Evolutionary conservation across 148 eudicot species (phyloP).

Genomic region (Chenopodium berlandieri): DNA sequence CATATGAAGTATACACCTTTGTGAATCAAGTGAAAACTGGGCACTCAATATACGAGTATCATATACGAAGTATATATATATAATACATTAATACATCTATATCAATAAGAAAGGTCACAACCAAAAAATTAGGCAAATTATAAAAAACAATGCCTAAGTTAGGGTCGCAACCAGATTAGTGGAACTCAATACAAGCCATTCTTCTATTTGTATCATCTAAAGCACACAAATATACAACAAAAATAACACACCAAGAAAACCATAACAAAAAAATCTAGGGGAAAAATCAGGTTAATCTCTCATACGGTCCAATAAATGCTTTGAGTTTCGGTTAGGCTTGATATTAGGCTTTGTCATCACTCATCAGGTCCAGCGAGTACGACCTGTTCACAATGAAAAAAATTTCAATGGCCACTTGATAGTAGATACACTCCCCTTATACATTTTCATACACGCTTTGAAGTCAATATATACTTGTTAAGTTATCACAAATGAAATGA

Average conservation of each 20-base stretch:
- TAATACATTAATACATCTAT: too few relatives aligned
- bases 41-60: slow-evolving; percentile 3
- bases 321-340: slow-evolving; percentile 35
- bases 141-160: slow-evolving; percentile 65
- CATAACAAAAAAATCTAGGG: slow-evolving; percentile 19
- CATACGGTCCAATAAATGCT: slow-evolving; percentile 25
- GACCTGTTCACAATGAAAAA: slow-evolving; percentile 39
- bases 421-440: background rate
- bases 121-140: slow-evolving; percentile 61
- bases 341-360: slow-evolving; percentile 59
- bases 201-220: slow-evolving; percentile 28
- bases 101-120: slow-evolving; percentile 36
- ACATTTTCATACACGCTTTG: background rate
- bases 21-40: slow-evolving; percentile 17
- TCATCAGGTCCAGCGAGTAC: slow-evolving; percentile 79
- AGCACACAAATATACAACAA: slow-evolving; percentile 39
- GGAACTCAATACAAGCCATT: slow-evolving; percentile 33
- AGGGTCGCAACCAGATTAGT: slow-evolving; percentile 40
- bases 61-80: too few relatives aligned
- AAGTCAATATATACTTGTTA: background rate
- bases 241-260: slow-evolving; percentile 43
- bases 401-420: too few relatives aligned
- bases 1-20: too few relatives aligned
- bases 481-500: background rate
- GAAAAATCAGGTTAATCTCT: slow-evolving; percentile 34